Percentiles rank a stretch among this genome's conserved stretches.
Evolutionary conservation across 208 protist species (phyloP).

Genomic region (Wallacemonas sp.): DNA sequence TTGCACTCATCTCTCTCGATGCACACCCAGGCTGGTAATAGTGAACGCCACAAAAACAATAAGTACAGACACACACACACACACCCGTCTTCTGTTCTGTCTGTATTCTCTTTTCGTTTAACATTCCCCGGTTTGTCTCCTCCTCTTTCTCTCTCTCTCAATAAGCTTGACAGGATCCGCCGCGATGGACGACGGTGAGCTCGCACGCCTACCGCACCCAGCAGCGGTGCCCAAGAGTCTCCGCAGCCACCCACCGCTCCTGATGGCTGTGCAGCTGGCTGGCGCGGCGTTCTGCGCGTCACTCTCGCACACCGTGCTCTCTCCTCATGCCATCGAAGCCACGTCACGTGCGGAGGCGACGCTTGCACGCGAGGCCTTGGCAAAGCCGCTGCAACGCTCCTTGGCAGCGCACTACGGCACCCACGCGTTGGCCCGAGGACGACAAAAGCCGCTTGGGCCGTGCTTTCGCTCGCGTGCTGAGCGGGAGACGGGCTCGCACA

Average conservation of each 20-base stretch:
- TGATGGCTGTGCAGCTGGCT: conserved; percentile 46
- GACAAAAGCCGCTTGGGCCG: conserved; percentile 53
- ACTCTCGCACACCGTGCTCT: conserved; percentile 44
- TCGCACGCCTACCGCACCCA: neutral
- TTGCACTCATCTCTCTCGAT: too few species aligned
- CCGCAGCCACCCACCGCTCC: conserved; percentile 6
- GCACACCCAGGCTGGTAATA: too few species aligned
- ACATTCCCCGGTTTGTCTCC: too few species aligned
- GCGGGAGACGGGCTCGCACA: conserved; percentile 13
- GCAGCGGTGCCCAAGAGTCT: conserved; percentile 8
- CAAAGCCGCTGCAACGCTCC: conserved; percentile 36
- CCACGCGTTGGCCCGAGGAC: conserved; percentile 52
- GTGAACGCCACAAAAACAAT: too few species aligned
- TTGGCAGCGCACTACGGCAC: conserved; percentile 82
- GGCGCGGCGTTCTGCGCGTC: conserved; percentile 72
- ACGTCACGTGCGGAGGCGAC: neutral
- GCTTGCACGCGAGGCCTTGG: neutral
- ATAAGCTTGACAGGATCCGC: too few species aligned
- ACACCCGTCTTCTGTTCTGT: too few species aligned
- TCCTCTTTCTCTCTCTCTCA: too few species aligned
- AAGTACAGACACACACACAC: too few species aligned
- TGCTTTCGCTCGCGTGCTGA: conserved; percentile 33
- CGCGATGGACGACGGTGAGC: conserved; percentile 1
- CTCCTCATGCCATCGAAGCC: neutral
- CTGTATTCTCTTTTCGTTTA: too few species aligned